A percentile compares a stretch with the other conserved stretches of the same genome.
phyloP scores from a whole-genome alignment of 2,329 filamentous ascomycete species.

The Blastomyces gilchristii region DNA sequence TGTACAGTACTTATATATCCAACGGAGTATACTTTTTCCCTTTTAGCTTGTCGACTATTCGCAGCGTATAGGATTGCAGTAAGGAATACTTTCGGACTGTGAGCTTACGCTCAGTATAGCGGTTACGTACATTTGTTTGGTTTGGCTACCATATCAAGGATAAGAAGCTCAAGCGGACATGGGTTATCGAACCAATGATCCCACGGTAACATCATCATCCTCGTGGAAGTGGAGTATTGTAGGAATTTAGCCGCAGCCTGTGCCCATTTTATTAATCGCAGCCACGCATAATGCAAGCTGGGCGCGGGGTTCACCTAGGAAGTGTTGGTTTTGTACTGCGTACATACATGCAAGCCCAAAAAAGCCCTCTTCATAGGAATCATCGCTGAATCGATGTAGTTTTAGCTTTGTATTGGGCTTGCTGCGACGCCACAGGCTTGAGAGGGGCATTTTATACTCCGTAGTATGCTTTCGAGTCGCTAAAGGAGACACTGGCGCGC shows the following conservation, averaged over 20 bases:
- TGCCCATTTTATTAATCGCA: neutral
- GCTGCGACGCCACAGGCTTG: neutral
- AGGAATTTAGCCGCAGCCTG: neutral
- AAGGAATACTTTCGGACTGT: neutral
- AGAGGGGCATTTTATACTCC: neutral
- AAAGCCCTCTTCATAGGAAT: neutral
- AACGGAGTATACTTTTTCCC: neutral
- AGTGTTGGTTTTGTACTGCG: neutral
- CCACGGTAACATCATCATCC: neutral
- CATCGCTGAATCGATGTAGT: neutral
- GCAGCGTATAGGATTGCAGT: neutral
- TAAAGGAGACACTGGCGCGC: neutral
- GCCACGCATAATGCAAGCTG: neutral
- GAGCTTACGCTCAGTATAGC: neutral
- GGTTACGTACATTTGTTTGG: neutral
- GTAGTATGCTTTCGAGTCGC: neutral
- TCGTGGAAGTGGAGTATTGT: neutral
- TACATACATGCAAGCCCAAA: neutral
- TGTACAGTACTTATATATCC: neutral
- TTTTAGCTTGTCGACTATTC: neutral
- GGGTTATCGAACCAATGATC: neutral
- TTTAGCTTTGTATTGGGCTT: neutral
- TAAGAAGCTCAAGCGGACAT: neutral
- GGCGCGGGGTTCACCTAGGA: neutral
- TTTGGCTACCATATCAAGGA: neutral